A percentile compares a stretch with the other conserved stretches of the same genome.
These are phyloP conservation scores for Alternaria sp. DNA, from an alignment of 2,329 filamentous ascomycete genomes.

Conservation along the genomic window DNA sequence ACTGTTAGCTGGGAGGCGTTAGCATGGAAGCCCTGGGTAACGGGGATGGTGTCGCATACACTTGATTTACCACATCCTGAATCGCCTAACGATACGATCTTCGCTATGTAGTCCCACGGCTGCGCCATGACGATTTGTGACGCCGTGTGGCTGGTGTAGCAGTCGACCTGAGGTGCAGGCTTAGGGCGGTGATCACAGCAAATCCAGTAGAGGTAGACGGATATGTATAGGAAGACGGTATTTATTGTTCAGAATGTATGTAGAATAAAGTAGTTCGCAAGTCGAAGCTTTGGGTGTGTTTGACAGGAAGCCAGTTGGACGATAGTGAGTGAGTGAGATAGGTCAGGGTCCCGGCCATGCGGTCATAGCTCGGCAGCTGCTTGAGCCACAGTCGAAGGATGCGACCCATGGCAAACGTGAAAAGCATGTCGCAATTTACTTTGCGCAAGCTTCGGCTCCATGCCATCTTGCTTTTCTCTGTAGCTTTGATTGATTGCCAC, in stretches of 20 bases:
- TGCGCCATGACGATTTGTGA: slow-evolving; percentile 54
- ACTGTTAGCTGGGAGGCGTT: slow-evolving; percentile 71
- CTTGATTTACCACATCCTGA: slow-evolving; percentile 93
- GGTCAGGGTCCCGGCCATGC: slow-evolving; percentile 20
- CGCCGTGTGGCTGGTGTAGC: slow-evolving; percentile 6
- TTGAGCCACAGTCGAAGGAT: background rate
- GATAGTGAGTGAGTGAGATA: background rate
- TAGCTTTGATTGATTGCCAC: background rate
- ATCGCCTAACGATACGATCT: slow-evolving; percentile 97
- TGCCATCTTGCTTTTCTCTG: background rate
- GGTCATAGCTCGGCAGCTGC: slow-evolving; percentile 23
- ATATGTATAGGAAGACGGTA: background rate
- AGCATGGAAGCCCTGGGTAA: slow-evolving; percentile 6
- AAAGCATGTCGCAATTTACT: background rate
- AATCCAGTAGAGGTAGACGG: background rate
- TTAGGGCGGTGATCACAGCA: background rate
- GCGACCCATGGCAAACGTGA: background rate
- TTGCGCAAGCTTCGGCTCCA: background rate
- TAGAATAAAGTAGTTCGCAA: background rate
- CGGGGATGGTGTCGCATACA: slow-evolving; percentile 45
- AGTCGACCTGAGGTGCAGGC: background rate
- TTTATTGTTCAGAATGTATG: background rate
- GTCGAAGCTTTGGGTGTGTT: background rate
- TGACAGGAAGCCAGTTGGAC: slow-evolving; percentile 7
- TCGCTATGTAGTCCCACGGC: slow-evolving; percentile 98